A percentile compares a stretch with the other conserved stretches of the same genome.
These are phyloP conservation scores for Hyaloscypha variabilis DNA, from an alignment of 495 filamentous ascomycete genomes.

Conservation along the genomic window DNA sequence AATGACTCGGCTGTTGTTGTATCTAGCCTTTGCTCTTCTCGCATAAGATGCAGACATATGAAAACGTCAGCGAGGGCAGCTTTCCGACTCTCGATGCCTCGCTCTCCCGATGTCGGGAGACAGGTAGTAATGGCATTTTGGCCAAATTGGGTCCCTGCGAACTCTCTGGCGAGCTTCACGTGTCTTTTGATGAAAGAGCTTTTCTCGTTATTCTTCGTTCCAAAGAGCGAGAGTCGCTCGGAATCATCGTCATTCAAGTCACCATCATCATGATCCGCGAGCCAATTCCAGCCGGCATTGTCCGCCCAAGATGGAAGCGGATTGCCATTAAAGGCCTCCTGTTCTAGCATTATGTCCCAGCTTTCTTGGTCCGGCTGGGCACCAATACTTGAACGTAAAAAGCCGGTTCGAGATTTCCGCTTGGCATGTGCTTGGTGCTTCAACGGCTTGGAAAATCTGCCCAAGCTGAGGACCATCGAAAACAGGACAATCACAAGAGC, in stretches of 20 bases:
- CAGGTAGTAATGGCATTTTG: conserved; percentile 54
- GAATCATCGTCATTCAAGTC: conserved; percentile 9
- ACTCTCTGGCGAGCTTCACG: conserved; percentile 38
- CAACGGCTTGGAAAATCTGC: conserved; percentile 4
- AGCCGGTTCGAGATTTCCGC: conserved; percentile 39
- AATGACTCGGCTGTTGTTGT: conserved; percentile 59
- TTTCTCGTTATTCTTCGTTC: not conserved
- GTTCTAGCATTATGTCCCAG: conserved; percentile 63
- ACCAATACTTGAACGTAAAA: conserved; percentile 64
- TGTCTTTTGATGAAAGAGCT: conserved; percentile 41
- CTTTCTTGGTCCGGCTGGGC: conserved; percentile 51
- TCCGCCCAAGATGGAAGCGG: conserved; percentile 59
- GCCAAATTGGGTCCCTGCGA: conserved; percentile 58
- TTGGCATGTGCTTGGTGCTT: conserved; percentile 34
- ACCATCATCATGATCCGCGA: conserved; percentile 57
- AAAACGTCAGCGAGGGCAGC: conserved; percentile 68
- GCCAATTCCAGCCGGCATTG: conserved; percentile 73
- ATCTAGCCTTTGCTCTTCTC: conserved; percentile 88
- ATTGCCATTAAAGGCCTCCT: conserved; percentile 45
- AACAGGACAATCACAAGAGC: conserved; percentile 74
- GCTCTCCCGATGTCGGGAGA: conserved; percentile 61
- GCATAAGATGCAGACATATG: conserved; percentile 77
- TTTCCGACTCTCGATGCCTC: conserved; percentile 55
- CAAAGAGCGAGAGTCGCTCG: conserved; percentile 26
- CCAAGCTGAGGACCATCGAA: conserved; percentile 49